Percentiles rank a stretch among this genome's conserved stretches.
Conservation (phyloP, 495 filamentous ascomycete species). For the Barbatosphaeria neglecta region DNA sequence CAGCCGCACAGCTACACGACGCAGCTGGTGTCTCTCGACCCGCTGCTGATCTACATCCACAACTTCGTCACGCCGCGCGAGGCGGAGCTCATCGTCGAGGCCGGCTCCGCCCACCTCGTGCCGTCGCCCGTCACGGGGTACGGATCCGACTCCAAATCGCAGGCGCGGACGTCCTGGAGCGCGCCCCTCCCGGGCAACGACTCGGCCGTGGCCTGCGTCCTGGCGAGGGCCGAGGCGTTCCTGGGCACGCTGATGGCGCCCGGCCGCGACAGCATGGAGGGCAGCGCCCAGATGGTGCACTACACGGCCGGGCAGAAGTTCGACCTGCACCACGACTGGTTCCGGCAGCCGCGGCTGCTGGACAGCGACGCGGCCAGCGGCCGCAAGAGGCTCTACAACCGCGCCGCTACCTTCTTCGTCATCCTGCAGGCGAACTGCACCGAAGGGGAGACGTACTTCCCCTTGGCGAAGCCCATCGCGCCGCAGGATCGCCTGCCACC, state of each 20-base stretch:
- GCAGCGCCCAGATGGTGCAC: conserved; percentile 30
- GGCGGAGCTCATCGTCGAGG: conserved; percentile 13
- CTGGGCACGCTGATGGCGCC: conserved; percentile 23
- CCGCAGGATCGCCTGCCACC: conserved; percentile 2
- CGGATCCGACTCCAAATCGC: conserved; percentile 9
- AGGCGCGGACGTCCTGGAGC: conserved; percentile 25
- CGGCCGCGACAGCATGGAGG: conserved; percentile 26
- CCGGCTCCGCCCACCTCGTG: conserved; percentile 14
- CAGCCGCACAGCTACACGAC: conserved; percentile 21
- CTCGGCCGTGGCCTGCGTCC: conserved; percentile 20
- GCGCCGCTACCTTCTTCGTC: conserved; percentile 29
- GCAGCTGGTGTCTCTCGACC: conserved; percentile 25
- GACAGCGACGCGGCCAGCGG: conserved; percentile 12
- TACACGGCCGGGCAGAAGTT: conserved; percentile 30
- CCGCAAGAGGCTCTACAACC: conserved; percentile 20
- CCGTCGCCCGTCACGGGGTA: conserved; percentile 21
- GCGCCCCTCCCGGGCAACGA: conserved; percentile 21
- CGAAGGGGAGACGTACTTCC: conserved; percentile 35
- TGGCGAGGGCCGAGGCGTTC: conserved; percentile 23
- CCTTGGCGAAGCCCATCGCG: conserved; percentile 14
- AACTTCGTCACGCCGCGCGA: conserved; percentile 20
- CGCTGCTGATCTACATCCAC: conserved; percentile 27
- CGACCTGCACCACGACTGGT: conserved; percentile 35
- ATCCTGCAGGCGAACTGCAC: conserved; percentile 19
- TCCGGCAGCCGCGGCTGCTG: conserved; percentile 16